Percentiles rank a stretch among this genome's conserved stretches.
Evolutionary conservation across 345 rosid species (phyloP).

Genomic region (Lagerstroemia speciosa): DNA sequence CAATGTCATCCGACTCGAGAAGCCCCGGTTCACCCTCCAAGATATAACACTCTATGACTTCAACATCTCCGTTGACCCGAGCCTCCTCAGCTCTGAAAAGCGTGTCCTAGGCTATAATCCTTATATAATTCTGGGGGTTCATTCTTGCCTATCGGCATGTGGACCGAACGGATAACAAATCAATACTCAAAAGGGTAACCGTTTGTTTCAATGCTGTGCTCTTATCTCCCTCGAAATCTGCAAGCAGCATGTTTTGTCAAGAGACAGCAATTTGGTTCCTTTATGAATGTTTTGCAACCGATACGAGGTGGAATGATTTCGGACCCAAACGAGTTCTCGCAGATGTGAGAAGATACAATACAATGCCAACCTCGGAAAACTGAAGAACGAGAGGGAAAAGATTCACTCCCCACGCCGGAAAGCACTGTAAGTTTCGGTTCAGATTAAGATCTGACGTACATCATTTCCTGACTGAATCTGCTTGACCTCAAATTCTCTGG

Average conservation of each 20-base stretch:
- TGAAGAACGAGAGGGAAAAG: background rate
- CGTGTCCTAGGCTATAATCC: background rate
- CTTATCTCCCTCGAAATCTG: background rate
- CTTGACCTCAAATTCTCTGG: background rate
- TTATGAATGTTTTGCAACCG: background rate
- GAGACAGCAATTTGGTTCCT: background rate
- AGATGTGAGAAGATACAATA: background rate
- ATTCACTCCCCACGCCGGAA: background rate
- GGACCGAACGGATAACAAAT: background rate
- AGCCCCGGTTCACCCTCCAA: no score
- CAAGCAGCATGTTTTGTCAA: background rate
- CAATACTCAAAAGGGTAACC: slow-evolving; percentile 1
- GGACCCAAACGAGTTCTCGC: background rate
- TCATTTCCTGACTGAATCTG: background rate
- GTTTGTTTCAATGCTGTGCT: background rate
- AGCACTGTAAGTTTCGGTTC: background rate
- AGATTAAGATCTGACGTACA: background rate
- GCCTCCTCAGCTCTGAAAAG: slow-evolving; percentile 8
- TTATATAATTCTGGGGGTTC: background rate
- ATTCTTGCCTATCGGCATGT: background rate
- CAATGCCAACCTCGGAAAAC: background rate
- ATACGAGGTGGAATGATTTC: background rate
- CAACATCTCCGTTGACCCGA: slow-evolving; percentile 10
- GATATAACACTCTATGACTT: slow-evolving; percentile 10
- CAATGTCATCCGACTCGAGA: background rate